Base-by-base conservation (phyloP, 257 asterid species). In the Plantago elongata region DNA sequence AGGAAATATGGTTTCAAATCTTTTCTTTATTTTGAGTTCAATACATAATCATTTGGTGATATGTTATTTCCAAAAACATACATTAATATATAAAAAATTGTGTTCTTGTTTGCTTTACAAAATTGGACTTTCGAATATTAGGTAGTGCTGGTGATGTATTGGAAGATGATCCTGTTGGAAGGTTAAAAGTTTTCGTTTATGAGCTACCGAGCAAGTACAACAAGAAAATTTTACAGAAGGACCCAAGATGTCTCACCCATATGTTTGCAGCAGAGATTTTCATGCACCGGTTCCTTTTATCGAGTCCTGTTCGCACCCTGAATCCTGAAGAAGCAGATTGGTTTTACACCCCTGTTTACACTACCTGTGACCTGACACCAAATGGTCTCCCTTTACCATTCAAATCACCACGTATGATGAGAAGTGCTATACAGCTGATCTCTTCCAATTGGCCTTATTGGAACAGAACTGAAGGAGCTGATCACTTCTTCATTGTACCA, bases 101-200 rank as follows among this genome's bases (percentile, higher is more conserved):
- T 14, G 54, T 7, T 50, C 18, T 50, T 9, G n/a, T 50, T 17
- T 50, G 54, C n/a, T 50, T 50, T 14, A 50, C n/a, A 11, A 50
- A 50, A 8, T 14, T 50, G 3, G 11, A 52, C 15, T 55, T 50
- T 46, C 62, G 65, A 60, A 77, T 75, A 69, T 69, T 60, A 89
- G 97, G 94, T 63, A 89, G 97, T 57, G 97, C 95, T 37, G 97
- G 97, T 57, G 97, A 89, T 81, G 97, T 89, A 45, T 57, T 89
- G 78, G 96, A 89, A 79, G 96, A 89, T 69, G 83, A 89, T 69
- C 95, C 95, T 0, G 77, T 82, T 29, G 95, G 96, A 51, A 82
- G 86, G 72, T 69, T 89, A 51, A 89, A 89, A 78, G 96, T 89
- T 11, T 89, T 75, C 51, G 83, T 89, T 0, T 89, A 89, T 62